phyloP scores from a whole-genome alignment of 306 rosid species.

The Cucumis melo region DNA sequence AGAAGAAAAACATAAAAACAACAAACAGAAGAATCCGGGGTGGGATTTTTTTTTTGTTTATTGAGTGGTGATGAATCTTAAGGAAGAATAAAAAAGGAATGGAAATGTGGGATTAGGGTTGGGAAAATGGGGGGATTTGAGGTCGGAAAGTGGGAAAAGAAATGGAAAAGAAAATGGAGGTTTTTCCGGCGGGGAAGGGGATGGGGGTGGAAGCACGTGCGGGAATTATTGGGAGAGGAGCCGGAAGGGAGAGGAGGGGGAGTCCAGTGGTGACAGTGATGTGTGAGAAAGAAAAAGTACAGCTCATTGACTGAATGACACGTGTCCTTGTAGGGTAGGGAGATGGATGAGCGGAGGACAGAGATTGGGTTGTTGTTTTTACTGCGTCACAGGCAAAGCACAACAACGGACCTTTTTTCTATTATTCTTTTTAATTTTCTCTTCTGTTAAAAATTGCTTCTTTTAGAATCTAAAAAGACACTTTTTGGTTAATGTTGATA shows the following conservation, averaged over 20 bases:
- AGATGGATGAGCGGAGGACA: neutral
- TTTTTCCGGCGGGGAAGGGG: conserved; percentile 42
- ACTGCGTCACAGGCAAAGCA: neutral
- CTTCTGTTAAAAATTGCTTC: too few relatives aligned
- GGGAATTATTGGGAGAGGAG: conserved; percentile 1
- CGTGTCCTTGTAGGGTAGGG: conserved; percentile 36
- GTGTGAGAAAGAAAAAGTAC: conserved; percentile 4
- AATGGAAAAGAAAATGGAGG: conserved; percentile 4
- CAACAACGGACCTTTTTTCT: neutral
- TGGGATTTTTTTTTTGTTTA: neutral
- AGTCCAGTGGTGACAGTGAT: conserved; percentile 16
- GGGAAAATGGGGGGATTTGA: neutral
- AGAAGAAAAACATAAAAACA: neutral
- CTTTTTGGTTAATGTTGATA: too few relatives aligned
- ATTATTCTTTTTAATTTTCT: neutral
- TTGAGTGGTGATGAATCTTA: neutral
- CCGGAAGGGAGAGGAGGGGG: neutral
- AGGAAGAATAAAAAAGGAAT: neutral
- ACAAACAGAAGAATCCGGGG: neutral
- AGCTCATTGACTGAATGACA: conserved; percentile 6
- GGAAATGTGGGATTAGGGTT: conserved; percentile 19
- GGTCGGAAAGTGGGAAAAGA: neutral
- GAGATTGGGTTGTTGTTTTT: neutral
- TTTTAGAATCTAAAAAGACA: too few relatives aligned
- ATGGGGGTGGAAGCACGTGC: conserved; percentile 40